phyloP scores from a whole-genome alignment of 1,139 yeast genomes.

The Kodamaea derodonti region DNA sequence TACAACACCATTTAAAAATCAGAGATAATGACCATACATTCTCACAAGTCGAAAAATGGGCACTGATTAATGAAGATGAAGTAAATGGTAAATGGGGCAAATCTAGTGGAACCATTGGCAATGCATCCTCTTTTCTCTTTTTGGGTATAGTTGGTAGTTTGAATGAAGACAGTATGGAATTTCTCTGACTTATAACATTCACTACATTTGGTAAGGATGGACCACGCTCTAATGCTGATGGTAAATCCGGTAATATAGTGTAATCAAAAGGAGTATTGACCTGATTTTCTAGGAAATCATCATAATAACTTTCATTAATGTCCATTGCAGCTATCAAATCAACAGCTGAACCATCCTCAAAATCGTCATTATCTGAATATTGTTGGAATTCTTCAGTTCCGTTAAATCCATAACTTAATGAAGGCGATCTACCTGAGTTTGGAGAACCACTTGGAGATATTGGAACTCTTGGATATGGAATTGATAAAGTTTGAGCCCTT shows the following conservation, averaged over 20 bases:
- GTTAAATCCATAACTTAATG: slow-evolving; percentile 1
- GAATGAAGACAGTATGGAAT: slow-evolving; percentile 8
- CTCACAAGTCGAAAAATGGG: slow-evolving; percentile 41
- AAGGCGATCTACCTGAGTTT: slow-evolving; percentile 4
- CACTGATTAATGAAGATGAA: slow-evolving; percentile 45
- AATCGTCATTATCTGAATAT: slow-evolving; percentile 5
- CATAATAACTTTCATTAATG: slow-evolving; percentile 3
- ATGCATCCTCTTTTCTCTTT: slow-evolving; percentile 16
- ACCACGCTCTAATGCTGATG: slow-evolving; percentile 13
- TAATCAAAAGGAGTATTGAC: slow-evolving; percentile 35
- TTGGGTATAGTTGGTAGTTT: slow-evolving; percentile 8
- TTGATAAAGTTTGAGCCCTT: slow-evolving; percentile 2
- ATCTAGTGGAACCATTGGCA: slow-evolving; percentile 53
- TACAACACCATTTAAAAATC: slow-evolving; percentile 50
- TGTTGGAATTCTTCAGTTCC: slow-evolving; percentile 3
- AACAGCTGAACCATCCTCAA: slow-evolving; percentile 7
- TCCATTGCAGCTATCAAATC: slow-evolving; percentile 7
- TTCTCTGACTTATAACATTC: slow-evolving; percentile 5
- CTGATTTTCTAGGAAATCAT: slow-evolving; percentile 21
- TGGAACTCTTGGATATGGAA: background rate
- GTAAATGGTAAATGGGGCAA: slow-evolving; percentile 58
- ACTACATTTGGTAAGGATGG: slow-evolving; percentile 6
- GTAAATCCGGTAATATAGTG: slow-evolving; percentile 41
- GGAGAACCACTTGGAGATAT: background rate
- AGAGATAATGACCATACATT: slow-evolving; percentile 37